Evolutionary conservation across 768 basidiomycete species (phyloP), one percentile per base, ranked within the genome.

Genomic region (Leccinum subgranulosum): DNA sequence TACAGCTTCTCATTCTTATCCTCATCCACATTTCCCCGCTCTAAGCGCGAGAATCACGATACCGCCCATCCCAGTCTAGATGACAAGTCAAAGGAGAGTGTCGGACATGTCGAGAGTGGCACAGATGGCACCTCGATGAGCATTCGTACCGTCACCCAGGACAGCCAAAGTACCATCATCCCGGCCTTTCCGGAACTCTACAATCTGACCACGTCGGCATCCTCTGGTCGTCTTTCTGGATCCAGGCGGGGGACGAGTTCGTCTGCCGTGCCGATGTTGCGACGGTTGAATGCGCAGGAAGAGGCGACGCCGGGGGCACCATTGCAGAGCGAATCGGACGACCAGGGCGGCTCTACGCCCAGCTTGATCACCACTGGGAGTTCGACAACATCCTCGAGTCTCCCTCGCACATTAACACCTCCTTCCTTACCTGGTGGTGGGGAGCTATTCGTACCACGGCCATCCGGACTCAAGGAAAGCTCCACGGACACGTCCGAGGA

Each of bases 1-100:
- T 63, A 51, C 31, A 71, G 65, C 3, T 71, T 71, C 58, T 66
- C 64, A 8, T 66, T 71, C 6, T 41, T 73, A 4, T 21, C 69
- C 2, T 31, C 69, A 0, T 21, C 67, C 25, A 25, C 60, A n/a
- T 63, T 73, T 33, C 48, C 53, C 6, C 60, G 59, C 17, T 34
- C 54, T 29, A 70, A 55, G n/a, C 71, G 57, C 33, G 60, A 57
- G 23, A 70, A 65, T 33, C 47, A 63, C 6, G 17, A 43, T 17
- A 50, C 57, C 1, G 17, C 34, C 10, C 49, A 58, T 43, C 6
- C 46, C 15, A 17, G 15, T 17, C 36, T 51, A 14, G 49, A 49
- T 21, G 27, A 49, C 4, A 54, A 52, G 47, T 7, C 19, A 14
- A 47, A 51, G 39, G 50, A 25, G 27, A 54, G 29, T n/a, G 21